phyloP scores from a whole-genome alignment of 129 eudicot genomes.

The Ambrosia artemisiifolia region DNA sequence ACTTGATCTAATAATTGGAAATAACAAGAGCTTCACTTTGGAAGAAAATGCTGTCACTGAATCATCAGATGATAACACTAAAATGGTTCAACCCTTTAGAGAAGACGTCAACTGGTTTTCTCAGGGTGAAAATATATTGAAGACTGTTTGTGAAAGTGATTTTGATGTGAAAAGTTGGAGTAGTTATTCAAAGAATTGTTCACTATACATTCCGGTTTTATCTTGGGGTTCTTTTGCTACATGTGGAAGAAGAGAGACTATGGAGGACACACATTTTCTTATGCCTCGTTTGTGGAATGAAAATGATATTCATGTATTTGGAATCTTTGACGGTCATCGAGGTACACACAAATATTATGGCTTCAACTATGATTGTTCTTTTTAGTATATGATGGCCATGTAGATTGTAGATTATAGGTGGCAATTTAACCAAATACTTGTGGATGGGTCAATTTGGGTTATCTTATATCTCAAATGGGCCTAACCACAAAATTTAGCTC shows the following conservation, averaged over 20 bases:
- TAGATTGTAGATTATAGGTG: background rate
- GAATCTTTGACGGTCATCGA: slow-evolving; percentile 98
- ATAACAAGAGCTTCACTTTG: slow-evolving; percentile 16
- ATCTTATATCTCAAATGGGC: background rate
- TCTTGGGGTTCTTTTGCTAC: slow-evolving; percentile 96
- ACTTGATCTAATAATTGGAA: slow-evolving; percentile 44
- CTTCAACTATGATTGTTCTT: background rate
- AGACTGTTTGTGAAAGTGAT: slow-evolving; percentile 26
- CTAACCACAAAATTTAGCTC: background rate
- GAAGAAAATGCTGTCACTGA: slow-evolving; percentile 23
- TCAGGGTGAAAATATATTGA: slow-evolving; percentile 51
- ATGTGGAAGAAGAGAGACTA: slow-evolving; percentile 92
- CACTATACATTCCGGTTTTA: slow-evolving; percentile 50
- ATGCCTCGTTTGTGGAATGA: slow-evolving; percentile 59
- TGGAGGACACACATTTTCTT: slow-evolving; percentile 96
- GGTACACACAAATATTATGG: slow-evolving; percentile 40
- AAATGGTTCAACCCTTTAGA: slow-evolving; percentile 32
- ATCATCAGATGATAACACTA: slow-evolving; percentile 26
- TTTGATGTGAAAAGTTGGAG: slow-evolving; percentile 29
- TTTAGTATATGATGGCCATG: background rate
- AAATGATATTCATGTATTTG: slow-evolving; percentile 60
- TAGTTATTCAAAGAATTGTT: slow-evolving; percentile 25
- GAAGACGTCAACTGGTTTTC: slow-evolving; percentile 63
- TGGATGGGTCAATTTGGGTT: slow-evolving; percentile 2
- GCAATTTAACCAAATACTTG: background rate